Evolutionary conservation across 306 rosid species (phyloP).

Genomic region (Hippophae rhamnoides): DNA sequence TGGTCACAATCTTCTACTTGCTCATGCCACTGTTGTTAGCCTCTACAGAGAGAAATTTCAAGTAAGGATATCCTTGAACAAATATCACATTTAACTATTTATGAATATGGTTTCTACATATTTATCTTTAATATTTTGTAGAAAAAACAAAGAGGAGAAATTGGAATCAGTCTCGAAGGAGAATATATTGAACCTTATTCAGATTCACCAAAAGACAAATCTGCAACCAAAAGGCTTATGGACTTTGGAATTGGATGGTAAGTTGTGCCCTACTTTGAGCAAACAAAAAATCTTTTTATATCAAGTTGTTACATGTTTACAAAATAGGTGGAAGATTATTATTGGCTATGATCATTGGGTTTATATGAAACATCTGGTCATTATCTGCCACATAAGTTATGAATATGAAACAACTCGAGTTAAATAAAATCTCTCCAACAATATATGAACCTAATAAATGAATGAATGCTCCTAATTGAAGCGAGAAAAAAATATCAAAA

Average conservation of each 20-base stretch:
- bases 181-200: constrained; percentile 20
- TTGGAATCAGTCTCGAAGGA: constrained; percentile 23
- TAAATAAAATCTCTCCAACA: no score
- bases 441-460: no score
- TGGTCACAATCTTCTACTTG: constrained; percentile 25
- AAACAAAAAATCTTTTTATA: no score
- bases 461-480: no score
- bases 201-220: constrained; percentile 18
- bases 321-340: no score
- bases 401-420: no score
- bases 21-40: constrained; percentile 23
- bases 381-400: no score
- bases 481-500: background rate
- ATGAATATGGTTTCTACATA: background rate
- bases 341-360: no score
- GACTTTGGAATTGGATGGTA: constrained; percentile 35
- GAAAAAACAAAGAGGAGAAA: constrained; percentile 34
- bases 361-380: no score
- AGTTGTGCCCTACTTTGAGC: background rate
- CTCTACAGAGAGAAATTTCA: constrained; percentile 22
- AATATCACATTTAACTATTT: no score
- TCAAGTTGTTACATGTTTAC: no score
- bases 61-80: background rate
- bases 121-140: background rate
- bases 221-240: constrained; percentile 19